Conservation (phyloP, 176 grass and related monocot species). For the Alloteropsis semialata region DNA sequence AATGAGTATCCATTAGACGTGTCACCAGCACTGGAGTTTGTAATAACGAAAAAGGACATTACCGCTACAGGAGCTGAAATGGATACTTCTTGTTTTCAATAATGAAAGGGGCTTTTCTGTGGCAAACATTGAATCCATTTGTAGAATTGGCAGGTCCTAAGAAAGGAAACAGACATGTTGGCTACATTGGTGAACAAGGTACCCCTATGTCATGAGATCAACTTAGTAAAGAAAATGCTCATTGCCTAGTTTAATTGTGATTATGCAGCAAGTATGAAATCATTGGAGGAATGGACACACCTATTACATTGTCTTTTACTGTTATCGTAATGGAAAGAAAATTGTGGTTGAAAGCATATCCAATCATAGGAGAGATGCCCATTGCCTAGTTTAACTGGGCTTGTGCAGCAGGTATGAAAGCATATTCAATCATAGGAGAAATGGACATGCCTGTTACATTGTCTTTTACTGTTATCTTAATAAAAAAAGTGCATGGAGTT, state of each 20-base stretch:
- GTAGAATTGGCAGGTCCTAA: slow-evolving; percentile 55
- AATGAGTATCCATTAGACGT: slow-evolving; percentile 42
- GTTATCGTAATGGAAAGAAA: not conserved
- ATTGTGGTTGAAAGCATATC: no score
- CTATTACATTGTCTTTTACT: not conserved
- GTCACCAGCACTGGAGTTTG: slow-evolving; percentile 38
- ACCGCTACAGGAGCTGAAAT: slow-evolving; percentile 26
- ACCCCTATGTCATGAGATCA: not conserved
- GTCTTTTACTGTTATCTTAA: no score
- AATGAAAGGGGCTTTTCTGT: slow-evolving; percentile 55
- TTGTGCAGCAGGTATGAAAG: no score
- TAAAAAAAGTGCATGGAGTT: no score
- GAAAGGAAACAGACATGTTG: slow-evolving; percentile 30
- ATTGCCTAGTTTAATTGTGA: not conserved
- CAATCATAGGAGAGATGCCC: no score
- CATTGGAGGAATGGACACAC: not conserved
- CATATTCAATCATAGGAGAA: no score
- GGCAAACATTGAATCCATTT: slow-evolving; percentile 55
- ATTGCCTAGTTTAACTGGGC: no score
- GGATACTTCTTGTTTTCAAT: slow-evolving; percentile 53
- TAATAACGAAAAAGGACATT: slow-evolving; percentile 46
- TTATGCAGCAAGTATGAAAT: not conserved
- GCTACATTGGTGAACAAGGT: slow-evolving; percentile 71
- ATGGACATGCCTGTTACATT: no score
- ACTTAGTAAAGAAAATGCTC: not conserved